phyloP scores from a whole-genome alignment of 495 filamentous ascomycete genomes.

The Trichoderma orchidacearum region DNA sequence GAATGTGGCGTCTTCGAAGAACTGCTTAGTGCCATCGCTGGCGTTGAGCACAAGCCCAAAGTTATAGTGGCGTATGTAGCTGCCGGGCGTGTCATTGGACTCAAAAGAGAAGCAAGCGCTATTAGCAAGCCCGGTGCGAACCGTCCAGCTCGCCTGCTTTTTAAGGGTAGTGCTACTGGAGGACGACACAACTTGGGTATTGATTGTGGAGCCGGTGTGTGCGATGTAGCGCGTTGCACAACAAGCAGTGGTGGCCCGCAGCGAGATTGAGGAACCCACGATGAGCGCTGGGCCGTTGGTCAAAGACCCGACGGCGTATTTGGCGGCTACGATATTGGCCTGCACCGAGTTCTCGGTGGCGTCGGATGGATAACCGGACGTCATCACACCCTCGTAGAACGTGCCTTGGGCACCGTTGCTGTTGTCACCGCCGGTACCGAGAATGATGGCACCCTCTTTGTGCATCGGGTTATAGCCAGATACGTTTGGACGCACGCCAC shows the following conservation, averaged over 20 bases:
- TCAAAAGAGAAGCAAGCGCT: conserved; percentile 43
- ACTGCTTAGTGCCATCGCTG: conserved; percentile 36
- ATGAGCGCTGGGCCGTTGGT: conserved; percentile 33
- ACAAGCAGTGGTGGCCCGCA: conserved; percentile 26
- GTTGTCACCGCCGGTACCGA: conserved; percentile 33
- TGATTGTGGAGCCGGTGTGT: conserved; percentile 18
- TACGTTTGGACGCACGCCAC: conserved; percentile 27
- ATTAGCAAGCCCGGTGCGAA: conserved; percentile 36
- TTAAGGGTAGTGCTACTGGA: conserved; percentile 32
- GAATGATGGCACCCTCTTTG: conserved; percentile 48
- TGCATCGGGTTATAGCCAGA: conserved; percentile 44
- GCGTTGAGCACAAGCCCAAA: conserved; percentile 31
- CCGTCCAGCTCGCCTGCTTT: conserved; percentile 39
- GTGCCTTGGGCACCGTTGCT: conserved; percentile 41
- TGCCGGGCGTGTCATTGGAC: conserved; percentile 38
- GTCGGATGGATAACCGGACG: conserved; percentile 41
- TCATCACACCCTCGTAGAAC: conserved; percentile 50
- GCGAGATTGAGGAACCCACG: conserved; percentile 34
- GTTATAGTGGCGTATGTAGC: conserved; percentile 38
- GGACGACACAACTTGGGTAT: conserved; percentile 34
- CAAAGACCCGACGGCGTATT: conserved; percentile 32
- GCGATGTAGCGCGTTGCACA: conserved; percentile 31
- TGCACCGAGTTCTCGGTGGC: conserved; percentile 40
- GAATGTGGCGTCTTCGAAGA: conserved; percentile 42
- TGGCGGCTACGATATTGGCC: conserved; percentile 43